These are phyloP conservation scores for Lodderomyces oxycetoniae DNA, from an alignment of 1,139 yeast species.

Conservation along the genomic window DNA sequence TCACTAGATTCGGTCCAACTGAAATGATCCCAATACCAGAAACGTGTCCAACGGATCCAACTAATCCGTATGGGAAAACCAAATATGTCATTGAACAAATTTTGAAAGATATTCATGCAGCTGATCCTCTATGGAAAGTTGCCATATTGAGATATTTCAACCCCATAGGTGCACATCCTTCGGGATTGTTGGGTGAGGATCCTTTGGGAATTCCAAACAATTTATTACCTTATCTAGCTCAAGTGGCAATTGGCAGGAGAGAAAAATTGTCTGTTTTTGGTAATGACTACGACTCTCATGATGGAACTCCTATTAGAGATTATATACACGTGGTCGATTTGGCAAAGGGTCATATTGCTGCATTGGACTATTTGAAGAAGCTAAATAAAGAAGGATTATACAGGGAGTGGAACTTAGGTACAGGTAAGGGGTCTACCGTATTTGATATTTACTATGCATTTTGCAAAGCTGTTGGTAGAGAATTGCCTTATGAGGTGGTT, in stretches of 20 bases:
- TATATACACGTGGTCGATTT: constrained; percentile 79
- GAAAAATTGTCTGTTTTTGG: constrained; percentile 65
- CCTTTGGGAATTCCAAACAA: constrained; percentile 77
- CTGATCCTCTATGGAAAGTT: constrained; percentile 49
- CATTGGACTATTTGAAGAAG: constrained; percentile 54
- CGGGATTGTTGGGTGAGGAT: constrained; percentile 76
- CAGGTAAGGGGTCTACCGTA: constrained; percentile 77
- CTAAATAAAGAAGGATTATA: constrained; percentile 44
- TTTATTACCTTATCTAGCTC: constrained; percentile 69
- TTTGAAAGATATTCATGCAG: constrained; percentile 50
- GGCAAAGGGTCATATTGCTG: constrained; percentile 77
- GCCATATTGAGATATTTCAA: constrained; percentile 75
- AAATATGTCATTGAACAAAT: constrained; percentile 63
- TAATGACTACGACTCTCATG: constrained; percentile 61
- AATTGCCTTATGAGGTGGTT: constrained; percentile 60
- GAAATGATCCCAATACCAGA: constrained; percentile 67
- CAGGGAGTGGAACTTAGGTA: constrained; percentile 81
- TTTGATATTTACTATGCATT: constrained; percentile 68
- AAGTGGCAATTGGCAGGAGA: constrained; percentile 71
- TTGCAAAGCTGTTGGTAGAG: constrained; percentile 61
- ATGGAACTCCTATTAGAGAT: constrained; percentile 81
- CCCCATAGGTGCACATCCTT: constrained; percentile 84
- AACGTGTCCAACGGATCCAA: constrained; percentile 70
- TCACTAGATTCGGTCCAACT: constrained; percentile 66
- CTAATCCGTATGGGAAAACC: constrained; percentile 75